A percentile compares a stretch with the other conserved stretches of the same genome.
Conservation (phyloP, 2,329 filamentous ascomycete genomes). For the Celoporthe dispersa region DNA sequence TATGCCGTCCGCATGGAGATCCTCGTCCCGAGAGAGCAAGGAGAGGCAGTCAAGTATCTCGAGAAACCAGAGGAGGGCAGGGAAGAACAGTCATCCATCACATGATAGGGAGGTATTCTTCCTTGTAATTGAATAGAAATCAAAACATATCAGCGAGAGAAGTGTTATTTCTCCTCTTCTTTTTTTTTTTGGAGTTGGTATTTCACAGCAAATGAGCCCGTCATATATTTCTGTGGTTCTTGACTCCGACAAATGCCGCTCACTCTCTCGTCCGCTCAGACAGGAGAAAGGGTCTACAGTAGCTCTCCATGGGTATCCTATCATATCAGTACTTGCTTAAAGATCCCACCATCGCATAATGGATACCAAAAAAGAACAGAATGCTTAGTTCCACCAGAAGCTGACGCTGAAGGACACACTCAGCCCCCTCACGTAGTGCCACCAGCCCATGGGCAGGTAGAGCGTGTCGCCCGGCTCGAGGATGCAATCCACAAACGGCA, state of each 20-base stretch:
- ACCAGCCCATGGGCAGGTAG: conserved; percentile 94
- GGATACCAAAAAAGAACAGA: neutral
- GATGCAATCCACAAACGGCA: conserved; percentile 76
- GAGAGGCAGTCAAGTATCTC: no score
- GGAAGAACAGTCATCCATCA: neutral
- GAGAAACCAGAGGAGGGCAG: no score
- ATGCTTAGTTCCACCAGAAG: conserved; percentile 84
- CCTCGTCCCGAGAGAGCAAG: no score
- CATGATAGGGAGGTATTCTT: neutral
- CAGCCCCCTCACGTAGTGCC: conserved; percentile 92
- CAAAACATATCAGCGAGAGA: neutral
- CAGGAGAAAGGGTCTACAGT: neutral
- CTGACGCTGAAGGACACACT: conserved; percentile 91
- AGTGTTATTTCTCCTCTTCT: neutral
- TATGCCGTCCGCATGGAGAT: no score
- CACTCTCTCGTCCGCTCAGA: no score
- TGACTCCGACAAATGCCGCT: accelerated
- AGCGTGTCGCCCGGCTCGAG: conserved; percentile 81
- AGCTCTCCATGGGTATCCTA: neutral
- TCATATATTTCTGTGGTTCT: no score
- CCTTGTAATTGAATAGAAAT: neutral
- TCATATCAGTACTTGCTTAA: neutral
- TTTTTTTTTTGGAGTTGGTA: neutral
- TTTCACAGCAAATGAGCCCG: neutral
- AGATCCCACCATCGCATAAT: neutral